phyloP scores from a whole-genome alignment of 1,139 yeast genomes.

The Candida labiduridarum region DNA sequence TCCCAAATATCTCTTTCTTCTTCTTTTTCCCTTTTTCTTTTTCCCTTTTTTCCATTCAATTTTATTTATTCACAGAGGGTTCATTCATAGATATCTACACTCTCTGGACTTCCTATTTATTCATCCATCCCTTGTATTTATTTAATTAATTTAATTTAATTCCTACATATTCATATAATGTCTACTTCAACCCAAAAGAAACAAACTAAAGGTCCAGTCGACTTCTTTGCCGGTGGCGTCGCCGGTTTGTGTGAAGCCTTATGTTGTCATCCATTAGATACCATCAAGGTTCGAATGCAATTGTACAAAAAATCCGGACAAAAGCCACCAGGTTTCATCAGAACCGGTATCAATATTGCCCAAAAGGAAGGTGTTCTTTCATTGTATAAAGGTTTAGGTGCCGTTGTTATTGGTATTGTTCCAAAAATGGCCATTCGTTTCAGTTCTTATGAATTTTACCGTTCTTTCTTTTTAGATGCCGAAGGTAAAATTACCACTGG shows the following conservation, averaged over 20 bases:
- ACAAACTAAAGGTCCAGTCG: slow-evolving; percentile 56
- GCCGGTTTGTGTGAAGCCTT: slow-evolving; percentile 97
- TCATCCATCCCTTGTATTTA: slow-evolving; percentile 3
- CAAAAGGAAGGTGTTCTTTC: slow-evolving; percentile 83
- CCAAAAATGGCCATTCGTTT: slow-evolving; percentile 98
- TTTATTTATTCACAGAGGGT: not conserved
- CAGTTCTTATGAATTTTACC: slow-evolving; percentile 88
- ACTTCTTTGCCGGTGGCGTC: slow-evolving; percentile 92
- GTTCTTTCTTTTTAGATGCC: slow-evolving; percentile 63
- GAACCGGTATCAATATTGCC: slow-evolving; percentile 79
- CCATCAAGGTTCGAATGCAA: slow-evolving; percentile 97
- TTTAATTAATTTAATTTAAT: slow-evolving; percentile 9
- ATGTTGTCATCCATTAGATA: slow-evolving; percentile 93
- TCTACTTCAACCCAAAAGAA: slow-evolving; percentile 20
- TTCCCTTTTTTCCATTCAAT: not conserved
- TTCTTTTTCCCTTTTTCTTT: not conserved
- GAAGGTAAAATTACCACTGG: slow-evolving; percentile 75
- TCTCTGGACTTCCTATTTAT: not conserved
- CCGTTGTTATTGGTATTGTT: slow-evolving; percentile 95
- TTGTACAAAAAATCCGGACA: slow-evolving; percentile 64
- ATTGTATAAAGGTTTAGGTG: slow-evolving; percentile 93
- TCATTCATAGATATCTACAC: too few relatives aligned
- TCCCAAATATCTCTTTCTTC: not conserved
- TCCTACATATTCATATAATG: slow-evolving; percentile 14
- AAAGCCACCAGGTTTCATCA: slow-evolving; percentile 82